Evolutionary conservation across 2,329 filamentous ascomycete genomes (phyloP).

Genomic region (Aspergillus tamarii): DNA sequence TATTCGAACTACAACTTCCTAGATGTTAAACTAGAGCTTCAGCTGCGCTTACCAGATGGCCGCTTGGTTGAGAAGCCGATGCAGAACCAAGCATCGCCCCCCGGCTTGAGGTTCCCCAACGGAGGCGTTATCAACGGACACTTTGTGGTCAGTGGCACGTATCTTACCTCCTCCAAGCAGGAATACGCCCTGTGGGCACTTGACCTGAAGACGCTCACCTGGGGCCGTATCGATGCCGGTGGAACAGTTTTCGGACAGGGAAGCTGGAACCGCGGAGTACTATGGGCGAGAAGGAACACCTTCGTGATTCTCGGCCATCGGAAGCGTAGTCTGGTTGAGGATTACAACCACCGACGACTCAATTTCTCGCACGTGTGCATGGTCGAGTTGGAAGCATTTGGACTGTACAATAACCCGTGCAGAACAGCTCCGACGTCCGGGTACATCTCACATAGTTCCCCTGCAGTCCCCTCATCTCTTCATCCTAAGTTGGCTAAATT

Average conservation of each 20-base stretch:
- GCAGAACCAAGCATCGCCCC: constrained; percentile 79
- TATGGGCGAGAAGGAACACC: constrained; percentile 91
- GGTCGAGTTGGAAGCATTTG: constrained; percentile 96
- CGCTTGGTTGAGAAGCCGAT: constrained; percentile 84
- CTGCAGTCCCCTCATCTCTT: constrained; percentile 62
- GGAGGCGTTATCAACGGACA: constrained; percentile 94
- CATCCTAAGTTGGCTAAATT: constrained; percentile 52
- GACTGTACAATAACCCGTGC: constrained; percentile 93
- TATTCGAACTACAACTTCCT: constrained; percentile 99
- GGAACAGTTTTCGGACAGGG: constrained; percentile 94
- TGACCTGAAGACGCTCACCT: constrained; percentile 83
- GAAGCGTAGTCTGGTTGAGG: constrained; percentile 90
- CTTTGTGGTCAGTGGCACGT: constrained; percentile 96
- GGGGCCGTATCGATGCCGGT: constrained; percentile 94
- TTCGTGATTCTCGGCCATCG: constrained; percentile 95
- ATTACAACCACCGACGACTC: constrained; percentile 96
- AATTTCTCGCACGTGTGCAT: constrained; percentile 97
- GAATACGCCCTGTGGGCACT: constrained; percentile 97
- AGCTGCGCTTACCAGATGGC: constrained; percentile 83
- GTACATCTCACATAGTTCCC: constrained; percentile 80
- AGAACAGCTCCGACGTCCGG: constrained; percentile 76
- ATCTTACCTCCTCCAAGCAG: constrained; percentile 95
- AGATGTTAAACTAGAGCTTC: constrained; percentile 93
- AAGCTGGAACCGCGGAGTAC: constrained; percentile 93
- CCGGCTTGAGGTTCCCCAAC: constrained; percentile 91